Evolutionary conservation across 169 alveolate genomes (phyloP), one percentile per base, ranked within the genome.

Genomic region (Cystoisospora suis): DNA sequence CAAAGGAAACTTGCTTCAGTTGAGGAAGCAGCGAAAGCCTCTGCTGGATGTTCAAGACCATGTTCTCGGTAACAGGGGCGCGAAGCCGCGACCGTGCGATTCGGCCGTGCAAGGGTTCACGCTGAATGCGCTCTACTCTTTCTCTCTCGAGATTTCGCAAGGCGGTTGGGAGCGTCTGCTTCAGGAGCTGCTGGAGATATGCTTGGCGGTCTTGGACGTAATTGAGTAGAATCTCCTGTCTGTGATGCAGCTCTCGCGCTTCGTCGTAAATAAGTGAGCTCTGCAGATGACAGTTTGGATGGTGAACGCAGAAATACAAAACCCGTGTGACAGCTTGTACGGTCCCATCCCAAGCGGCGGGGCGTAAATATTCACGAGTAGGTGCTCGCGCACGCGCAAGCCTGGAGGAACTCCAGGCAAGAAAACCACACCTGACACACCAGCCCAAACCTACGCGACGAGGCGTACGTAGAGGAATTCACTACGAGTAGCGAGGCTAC

Each of bases 141-240:
- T 69, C 86, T 53, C 45, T 81, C 86, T 86, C 90, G 75, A 86
- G 36, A 69, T 86, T 72, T 75, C 77, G 75, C 90, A 86, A 40
- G 45, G 90, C 90, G 3, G 90, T 61, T 7, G 90, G 90, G 75
- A 86, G 75, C 40, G 45, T 72, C 85, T 86, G 90, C 75, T 85
- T 81, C 49, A 86, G 90, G 46, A 86, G 75, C 7, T 86, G 90
- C 0, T 77, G 53, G 27, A 86, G 53, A 32, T 49, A 65, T 0
- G 85, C 40, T 44, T 86, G 90, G 75, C 75, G 90, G 38, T 86
- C 77, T 85, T 61, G 90, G 58, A 86, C 90, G 58, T 61, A 86
- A 17, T 70, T 61, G 45, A 79, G 38, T 40, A 86, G 86, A 46
- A 61, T 44, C 90, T 69, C 86, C 86, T 20, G 72, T 29, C 90